Conservation (phyloP, 805 yeast species). For the Saturnispora kantuleensis region DNA sequence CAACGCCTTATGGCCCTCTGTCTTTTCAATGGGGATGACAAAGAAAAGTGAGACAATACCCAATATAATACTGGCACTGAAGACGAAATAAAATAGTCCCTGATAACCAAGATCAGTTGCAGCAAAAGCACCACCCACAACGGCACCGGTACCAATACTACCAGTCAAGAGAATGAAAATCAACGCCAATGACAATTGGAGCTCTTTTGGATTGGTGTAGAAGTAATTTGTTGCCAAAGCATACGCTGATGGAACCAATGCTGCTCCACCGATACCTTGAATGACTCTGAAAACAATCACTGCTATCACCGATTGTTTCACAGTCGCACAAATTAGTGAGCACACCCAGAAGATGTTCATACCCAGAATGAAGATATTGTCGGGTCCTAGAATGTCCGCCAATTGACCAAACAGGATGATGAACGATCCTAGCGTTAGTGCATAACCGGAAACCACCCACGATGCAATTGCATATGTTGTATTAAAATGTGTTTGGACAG, state of each 20-base stretch:
- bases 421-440: slow-evolving; percentile 35
- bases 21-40: no score
- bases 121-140: slow-evolving; percentile 38
- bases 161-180: slow-evolving; percentile 18
- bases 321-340: slow-evolving; percentile 29
- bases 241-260: slow-evolving; percentile 27
- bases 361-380: slow-evolving; percentile 22
- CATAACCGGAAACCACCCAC: slow-evolving; percentile 37
- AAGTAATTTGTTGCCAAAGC: slow-evolving; percentile 19
- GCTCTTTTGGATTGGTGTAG: slow-evolving; percentile 5
- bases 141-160: slow-evolving; percentile 30
- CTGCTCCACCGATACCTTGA: slow-evolving; percentile 36
- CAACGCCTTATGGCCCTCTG: no score
- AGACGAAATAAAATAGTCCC: slow-evolving; percentile 25
- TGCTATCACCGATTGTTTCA: slow-evolving; percentile 25
- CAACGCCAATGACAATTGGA: slow-evolving; percentile 11
- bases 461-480: slow-evolving; percentile 27
- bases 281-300: slow-evolving; percentile 35
- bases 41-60: no score
- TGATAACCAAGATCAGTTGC: slow-evolving; percentile 30
- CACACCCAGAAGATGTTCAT: slow-evolving; percentile 13
- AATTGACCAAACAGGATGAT: slow-evolving; percentile 34
- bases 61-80: no score
- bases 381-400: slow-evolving; percentile 33
- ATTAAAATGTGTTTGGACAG: slow-evolving; percentile 30